Evolutionary conservation across 345 rosid species (phyloP).

Genomic region (Eutrema heterophyllum): DNA sequence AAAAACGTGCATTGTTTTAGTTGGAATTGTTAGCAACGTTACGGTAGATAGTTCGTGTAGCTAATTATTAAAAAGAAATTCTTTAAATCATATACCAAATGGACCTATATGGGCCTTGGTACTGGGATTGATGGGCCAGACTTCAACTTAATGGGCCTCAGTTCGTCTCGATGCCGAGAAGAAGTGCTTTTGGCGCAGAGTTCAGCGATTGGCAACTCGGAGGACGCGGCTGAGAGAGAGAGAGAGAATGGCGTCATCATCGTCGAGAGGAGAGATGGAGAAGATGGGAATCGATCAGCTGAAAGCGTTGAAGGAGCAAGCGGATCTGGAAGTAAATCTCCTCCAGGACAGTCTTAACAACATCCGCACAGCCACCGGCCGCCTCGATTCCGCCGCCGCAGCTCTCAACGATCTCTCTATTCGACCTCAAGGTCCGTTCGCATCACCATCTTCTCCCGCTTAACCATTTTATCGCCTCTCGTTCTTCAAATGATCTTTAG

Average conservation of each 20-base stretch:
- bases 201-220: background rate
- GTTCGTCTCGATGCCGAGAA: background rate
- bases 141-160: background rate
- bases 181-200: background rate
- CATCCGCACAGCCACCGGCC: conserved; percentile 86
- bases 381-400: conserved; percentile 69
- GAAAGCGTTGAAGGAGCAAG: conserved; percentile 79
- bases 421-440: conserved; percentile 53
- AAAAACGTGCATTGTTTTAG: too few species aligned
- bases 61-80: too few species aligned
- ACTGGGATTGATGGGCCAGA: background rate
- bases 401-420: conserved; percentile 85
- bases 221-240: conserved; percentile 2
- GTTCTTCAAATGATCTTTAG: background rate
- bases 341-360: conserved; percentile 94
- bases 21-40: too few species aligned
- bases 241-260: conserved; percentile 39
- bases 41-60: too few species aligned
- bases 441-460: background rate
- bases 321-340: conserved; percentile 85
- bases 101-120: background rate
- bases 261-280: conserved; percentile 53
- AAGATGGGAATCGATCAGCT: conserved; percentile 87
- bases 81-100: background rate
- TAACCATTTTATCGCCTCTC: background rate